A percentile compares a stretch with the other conserved stretches of the same genome.
phyloP scores from a whole-genome alignment of 1,284 basidiomycete genomes.

The Trametes polyzona region DNA sequence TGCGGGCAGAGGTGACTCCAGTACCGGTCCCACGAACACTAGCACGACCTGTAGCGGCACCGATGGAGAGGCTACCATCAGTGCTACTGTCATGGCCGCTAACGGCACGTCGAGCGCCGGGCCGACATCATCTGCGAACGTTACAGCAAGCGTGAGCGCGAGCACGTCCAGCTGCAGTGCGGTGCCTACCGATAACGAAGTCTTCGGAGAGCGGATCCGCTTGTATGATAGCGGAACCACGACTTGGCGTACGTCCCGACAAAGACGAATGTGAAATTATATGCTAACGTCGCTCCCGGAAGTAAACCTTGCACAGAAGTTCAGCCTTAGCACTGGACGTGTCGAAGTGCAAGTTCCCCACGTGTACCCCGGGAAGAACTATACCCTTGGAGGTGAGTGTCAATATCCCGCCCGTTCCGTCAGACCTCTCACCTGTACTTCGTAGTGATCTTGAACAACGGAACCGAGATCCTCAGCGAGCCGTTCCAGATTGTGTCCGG shows the following conservation, averaged over 20 bases:
- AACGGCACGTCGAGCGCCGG: not conserved
- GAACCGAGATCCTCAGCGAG: not conserved
- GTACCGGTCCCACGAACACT: no score
- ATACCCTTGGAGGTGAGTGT: not conserved
- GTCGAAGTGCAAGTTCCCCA: not conserved
- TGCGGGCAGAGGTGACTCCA: no score
- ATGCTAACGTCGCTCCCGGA: no score
- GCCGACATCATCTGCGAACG: not conserved
- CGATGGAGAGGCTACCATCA: not conserved
- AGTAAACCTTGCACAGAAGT: not conserved
- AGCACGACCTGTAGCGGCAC: no score
- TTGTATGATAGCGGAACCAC: not conserved
- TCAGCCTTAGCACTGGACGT: not conserved
- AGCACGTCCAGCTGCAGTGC: not conserved
- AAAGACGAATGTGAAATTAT: no score
- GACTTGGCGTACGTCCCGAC: not conserved
- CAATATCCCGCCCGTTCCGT: not conserved
- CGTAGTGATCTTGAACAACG: not conserved
- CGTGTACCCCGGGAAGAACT: not conserved
- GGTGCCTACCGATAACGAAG: not conserved
- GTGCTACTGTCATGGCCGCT: not conserved
- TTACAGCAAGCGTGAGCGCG: not conserved
- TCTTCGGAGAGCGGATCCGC: not conserved
- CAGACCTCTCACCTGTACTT: no score
- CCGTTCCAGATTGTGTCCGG: not conserved